These are phyloP conservation scores for Penicillium sp. DNA, from an alignment of 2,329 filamentous ascomycete genomes.

Conservation along the genomic window DNA sequence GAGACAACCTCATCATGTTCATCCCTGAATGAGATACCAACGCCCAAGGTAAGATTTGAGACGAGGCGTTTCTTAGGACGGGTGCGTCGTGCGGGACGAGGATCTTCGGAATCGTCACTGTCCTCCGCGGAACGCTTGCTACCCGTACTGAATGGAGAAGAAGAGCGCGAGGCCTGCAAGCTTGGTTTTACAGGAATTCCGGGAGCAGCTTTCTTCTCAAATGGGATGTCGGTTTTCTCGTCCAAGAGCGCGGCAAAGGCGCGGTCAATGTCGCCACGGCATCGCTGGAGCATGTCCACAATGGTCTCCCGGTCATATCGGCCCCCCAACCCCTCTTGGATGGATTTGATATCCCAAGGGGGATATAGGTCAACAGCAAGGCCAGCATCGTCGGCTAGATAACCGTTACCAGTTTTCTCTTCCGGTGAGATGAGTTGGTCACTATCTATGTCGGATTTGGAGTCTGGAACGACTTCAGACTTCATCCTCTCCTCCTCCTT, in stretches of 20 bases:
- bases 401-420: not conserved
- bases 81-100: conserved; percentile 24
- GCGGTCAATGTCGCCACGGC: conserved; percentile 46
- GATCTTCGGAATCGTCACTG: conserved; percentile 32
- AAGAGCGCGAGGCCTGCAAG: conserved; percentile 34
- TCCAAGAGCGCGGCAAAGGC: conserved; percentile 48
- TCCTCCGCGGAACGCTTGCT: conserved; percentile 38
- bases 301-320: conserved; percentile 45
- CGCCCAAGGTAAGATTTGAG: conserved; percentile 29
- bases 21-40: conserved; percentile 33
- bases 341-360: conserved; percentile 50
- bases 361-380: conserved; percentile 35
- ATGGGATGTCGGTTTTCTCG: conserved; percentile 28
- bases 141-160: conserved; percentile 35
- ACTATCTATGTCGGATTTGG: not conserved
- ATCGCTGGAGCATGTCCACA: conserved; percentile 45
- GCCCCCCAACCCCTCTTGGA: conserved; percentile 45
- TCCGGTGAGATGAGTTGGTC: not conserved
- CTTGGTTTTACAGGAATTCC: conserved; percentile 26
- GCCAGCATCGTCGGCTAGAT: conserved; percentile 7
- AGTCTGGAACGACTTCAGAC: conserved; percentile 14
- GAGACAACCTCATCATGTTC: conserved; percentile 34
- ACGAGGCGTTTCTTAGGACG: conserved; percentile 28
- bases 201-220: conserved; percentile 18
- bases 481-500: not conserved